Conservation (phyloP, 2,329 filamentous ascomycete genomes). For the Juglanconis oblonga region DNA sequence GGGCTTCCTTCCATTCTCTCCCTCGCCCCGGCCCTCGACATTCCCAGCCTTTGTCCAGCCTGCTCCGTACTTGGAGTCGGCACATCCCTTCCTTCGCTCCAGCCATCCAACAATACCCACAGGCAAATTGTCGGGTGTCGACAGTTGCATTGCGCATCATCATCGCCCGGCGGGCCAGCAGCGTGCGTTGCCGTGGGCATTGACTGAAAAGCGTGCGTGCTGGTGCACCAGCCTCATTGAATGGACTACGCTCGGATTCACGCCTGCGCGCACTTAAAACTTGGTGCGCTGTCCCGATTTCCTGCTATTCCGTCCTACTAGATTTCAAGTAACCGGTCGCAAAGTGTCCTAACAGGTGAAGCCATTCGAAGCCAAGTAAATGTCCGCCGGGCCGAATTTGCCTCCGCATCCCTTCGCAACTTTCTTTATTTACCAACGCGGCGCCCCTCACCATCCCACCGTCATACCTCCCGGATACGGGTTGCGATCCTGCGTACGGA, state of each 20-base stretch:
- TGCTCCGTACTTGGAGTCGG: not conserved
- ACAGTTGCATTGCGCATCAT: not conserved
- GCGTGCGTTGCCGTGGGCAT: not conserved
- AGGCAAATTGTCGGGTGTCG: not conserved
- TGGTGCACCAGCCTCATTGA: not conserved
- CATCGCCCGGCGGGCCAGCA: too few relatives aligned
- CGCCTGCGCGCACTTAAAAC: not conserved
- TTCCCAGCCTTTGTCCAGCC: not conserved
- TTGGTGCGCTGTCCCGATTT: not conserved
- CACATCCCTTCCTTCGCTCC: not conserved
- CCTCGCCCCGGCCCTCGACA: not conserved
- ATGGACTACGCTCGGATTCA: not conserved
- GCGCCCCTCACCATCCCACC: not conserved
- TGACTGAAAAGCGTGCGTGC: not conserved
- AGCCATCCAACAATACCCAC: not conserved
- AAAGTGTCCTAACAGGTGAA: not conserved
- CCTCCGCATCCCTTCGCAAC: conserved; percentile 14
- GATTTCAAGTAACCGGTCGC: not conserved
- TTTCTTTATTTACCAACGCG: conserved; percentile 14
- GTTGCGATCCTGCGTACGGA: not conserved
- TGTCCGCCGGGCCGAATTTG: not conserved
- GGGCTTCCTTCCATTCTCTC: not conserved
- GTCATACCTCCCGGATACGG: not conserved
- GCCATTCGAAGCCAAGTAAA: not conserved
- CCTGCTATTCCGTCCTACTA: not conserved